A percentile compares a stretch with the other conserved stretches of the same genome.
These are phyloP conservation scores for Sonneratia caseolaris DNA, from an alignment of 345 rosid species.

Conservation along the genomic window DNA sequence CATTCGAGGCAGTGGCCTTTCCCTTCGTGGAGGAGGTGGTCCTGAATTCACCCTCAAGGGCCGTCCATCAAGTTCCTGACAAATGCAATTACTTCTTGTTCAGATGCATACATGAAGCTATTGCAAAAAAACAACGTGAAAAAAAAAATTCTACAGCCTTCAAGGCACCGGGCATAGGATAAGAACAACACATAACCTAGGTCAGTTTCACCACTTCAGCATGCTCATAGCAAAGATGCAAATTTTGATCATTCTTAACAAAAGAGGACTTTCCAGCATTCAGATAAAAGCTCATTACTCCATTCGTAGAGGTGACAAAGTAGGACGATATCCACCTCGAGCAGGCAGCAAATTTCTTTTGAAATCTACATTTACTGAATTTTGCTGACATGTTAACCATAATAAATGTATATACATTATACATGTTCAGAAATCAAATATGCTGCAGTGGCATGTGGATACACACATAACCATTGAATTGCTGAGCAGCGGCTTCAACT, in stretches of 20 bases:
- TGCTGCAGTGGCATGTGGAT: neutral
- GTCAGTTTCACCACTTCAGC: neutral
- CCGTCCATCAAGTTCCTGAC: constrained; percentile 89
- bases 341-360: neutral
- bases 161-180: neutral
- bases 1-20: constrained; percentile 28
- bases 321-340: neutral
- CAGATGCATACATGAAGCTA: neutral
- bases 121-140: neutral
- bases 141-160: neutral
- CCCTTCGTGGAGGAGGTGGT: constrained; percentile 66
- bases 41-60: constrained; percentile 75
- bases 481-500: constrained; percentile 68
- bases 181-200: neutral
- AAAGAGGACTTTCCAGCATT: neutral
- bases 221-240: neutral
- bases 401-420: neutral
- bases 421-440: neutral
- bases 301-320: neutral
- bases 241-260: neutral
- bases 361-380: neutral
- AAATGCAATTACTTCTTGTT: constrained; percentile 7
- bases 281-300: neutral
- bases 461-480: constrained; percentile 90
- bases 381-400: neutral